These are phyloP conservation scores for Besnoitia besnoiti DNA, from an alignment of 169 alveolate species.

Conservation along the genomic window DNA sequence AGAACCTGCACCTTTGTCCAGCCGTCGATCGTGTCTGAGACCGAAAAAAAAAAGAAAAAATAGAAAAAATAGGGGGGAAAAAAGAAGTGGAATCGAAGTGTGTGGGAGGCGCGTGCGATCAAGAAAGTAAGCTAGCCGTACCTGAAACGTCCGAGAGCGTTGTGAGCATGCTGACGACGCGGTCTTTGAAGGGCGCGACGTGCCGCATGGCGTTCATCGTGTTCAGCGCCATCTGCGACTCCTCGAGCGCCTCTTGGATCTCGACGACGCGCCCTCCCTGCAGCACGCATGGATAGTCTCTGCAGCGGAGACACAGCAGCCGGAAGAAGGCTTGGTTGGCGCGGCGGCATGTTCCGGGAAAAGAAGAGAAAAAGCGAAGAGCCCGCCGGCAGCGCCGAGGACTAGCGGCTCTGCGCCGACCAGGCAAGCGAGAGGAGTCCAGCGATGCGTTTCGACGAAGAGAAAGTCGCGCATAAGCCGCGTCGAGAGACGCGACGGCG, in stretches of 20 bases:
- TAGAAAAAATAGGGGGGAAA: neutral
- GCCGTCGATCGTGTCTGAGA: conserved; percentile 92
- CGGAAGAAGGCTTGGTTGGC: too few relatives aligned
- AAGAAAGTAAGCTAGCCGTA: neutral
- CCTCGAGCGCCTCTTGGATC: conserved; percentile 93
- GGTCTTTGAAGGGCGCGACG: conserved; percentile 93
- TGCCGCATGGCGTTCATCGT: conserved; percentile 92
- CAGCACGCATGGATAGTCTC: conserved; percentile 87
- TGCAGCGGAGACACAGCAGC: too few relatives aligned
- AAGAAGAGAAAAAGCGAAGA: too few relatives aligned
- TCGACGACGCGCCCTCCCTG: conserved; percentile 90
- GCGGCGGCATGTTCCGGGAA: too few relatives aligned
- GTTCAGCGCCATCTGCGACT: conserved; percentile 90
- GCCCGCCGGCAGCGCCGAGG: too few relatives aligned
- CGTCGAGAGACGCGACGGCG: too few relatives aligned
- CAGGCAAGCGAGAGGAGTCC: too few relatives aligned
- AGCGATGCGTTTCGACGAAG: too few relatives aligned
- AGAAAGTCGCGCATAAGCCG: too few relatives aligned
- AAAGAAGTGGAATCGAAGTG: neutral
- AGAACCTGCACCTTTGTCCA: conserved; percentile 97
- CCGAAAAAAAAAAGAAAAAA: neutral
- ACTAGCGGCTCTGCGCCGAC: too few relatives aligned
- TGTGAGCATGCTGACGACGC: conserved; percentile 85
- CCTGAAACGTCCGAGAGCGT: conserved; percentile 90
- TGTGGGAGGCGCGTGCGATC: neutral